phyloP scores from a whole-genome alignment of 371 early-diverging fungal genomes.

The Mortierella sp. region DNA sequence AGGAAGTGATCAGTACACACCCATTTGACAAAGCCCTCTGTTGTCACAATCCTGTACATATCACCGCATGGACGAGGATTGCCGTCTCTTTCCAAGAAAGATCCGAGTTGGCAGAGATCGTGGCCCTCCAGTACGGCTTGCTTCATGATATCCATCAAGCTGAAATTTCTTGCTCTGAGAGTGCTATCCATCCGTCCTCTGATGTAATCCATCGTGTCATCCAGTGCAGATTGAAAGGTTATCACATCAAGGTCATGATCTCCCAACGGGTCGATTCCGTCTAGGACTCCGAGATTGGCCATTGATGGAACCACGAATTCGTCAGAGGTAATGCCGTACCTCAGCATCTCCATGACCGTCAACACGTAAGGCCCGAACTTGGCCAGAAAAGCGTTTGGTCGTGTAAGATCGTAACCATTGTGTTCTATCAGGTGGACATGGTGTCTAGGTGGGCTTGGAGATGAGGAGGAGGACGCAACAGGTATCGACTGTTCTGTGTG shows the following conservation, averaged over 20 bases:
- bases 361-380: background rate
- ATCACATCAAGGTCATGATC: background rate
- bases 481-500: background rate
- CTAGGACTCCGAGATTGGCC: background rate
- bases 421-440: background rate
- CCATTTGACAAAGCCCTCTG: too few species aligned
- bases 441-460: background rate
- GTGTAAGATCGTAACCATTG: background rate
- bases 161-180: background rate
- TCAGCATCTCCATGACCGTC: slow-evolving; percentile 3
- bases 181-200: background rate
- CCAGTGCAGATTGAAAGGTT: background rate
- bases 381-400: background rate
- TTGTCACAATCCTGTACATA: too few species aligned
- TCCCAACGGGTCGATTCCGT: background rate
- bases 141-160: too few species aligned
- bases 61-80: too few species aligned
- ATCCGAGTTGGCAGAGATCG: too few species aligned
- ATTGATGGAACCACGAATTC: background rate
- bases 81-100: too few species aligned
- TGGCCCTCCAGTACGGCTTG: too few species aligned
- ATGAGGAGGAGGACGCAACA: background rate
- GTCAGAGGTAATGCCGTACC: background rate
- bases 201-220: background rate
- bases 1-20: too few species aligned